These are phyloP conservation scores for Puccinia hordei DNA, from an alignment of 1,284 basidiomycete genomes.

Conservation along the genomic window DNA sequence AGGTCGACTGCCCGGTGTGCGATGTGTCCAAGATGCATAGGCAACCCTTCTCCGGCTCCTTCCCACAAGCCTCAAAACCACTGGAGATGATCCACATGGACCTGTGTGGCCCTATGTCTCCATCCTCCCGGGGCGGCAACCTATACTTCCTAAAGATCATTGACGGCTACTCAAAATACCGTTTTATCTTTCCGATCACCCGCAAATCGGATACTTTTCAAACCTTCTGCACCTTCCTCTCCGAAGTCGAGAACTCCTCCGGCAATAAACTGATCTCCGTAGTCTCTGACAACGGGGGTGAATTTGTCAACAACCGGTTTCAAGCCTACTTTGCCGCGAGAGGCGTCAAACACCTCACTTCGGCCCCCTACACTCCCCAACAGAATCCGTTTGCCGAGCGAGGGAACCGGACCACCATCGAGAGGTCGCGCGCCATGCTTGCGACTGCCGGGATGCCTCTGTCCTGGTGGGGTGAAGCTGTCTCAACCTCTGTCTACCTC, in stretches of 20 bases:
- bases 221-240: neutral
- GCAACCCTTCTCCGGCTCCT: neutral
- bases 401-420: conserved; percentile 56
- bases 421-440: conserved; percentile 56
- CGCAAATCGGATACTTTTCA: neutral
- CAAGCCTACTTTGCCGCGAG: conserved; percentile 53
- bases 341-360: conserved; percentile 58
- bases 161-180: neutral
- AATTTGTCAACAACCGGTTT: conserved; percentile 56
- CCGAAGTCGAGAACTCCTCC: neutral
- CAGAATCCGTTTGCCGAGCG: conserved; percentile 50
- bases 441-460: conserved; percentile 41
- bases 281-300: conserved; percentile 59
- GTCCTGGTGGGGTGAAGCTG: neutral
- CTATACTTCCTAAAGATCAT: neutral
- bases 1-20: neutral
- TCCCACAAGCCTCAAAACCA: neutral
- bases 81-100: neutral
- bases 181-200: neutral
- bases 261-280: neutral
- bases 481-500: neutral
- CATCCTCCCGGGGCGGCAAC: neutral
- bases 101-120: neutral
- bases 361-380: conserved; percentile 60
- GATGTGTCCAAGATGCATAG: neutral